Conservation (phyloP, 441 rosid species). For the Gossypium gossypioides region DNA sequence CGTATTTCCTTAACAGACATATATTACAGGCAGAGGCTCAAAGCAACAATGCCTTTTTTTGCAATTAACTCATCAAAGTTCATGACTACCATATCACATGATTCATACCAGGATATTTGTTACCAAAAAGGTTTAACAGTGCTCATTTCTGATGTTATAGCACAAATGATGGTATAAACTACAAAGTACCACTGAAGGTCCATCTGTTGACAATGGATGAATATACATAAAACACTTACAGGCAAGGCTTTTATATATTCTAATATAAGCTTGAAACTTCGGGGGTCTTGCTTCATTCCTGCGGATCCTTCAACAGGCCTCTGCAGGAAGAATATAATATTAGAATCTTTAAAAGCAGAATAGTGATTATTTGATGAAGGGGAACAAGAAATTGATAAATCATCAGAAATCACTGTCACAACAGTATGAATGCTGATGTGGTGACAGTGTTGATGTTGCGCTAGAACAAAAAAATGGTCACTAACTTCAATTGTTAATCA, state of each 20-base stretch:
- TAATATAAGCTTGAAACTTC: slow-evolving; percentile 76
- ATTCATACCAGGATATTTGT: neutral
- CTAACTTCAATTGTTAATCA: neutral
- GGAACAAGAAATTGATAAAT: neutral
- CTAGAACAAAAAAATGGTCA: neutral
- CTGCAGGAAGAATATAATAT: slow-evolving; percentile 32
- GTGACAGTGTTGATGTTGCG: neutral
- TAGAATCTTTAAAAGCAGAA: neutral
- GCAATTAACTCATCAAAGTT: neutral
- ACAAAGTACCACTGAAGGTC: neutral
- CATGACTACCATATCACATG: neutral
- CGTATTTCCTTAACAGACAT: neutral
- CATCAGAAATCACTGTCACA: slow-evolving; percentile 4
- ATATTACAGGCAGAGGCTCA: neutral
- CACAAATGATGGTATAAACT: neutral
- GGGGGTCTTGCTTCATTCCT: slow-evolving; percentile 57
- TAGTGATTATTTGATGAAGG: neutral
- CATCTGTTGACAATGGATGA: neutral
- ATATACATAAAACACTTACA: slow-evolving; percentile 32
- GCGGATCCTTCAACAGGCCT: slow-evolving; percentile 62
- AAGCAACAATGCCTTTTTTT: neutral
- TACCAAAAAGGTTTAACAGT: neutral
- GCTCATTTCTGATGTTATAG: neutral
- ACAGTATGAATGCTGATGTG: neutral
- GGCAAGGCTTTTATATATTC: slow-evolving; percentile 93